Evolutionary conservation across 768 basidiomycete species (phyloP).

Genomic region (Lentinula edodes): DNA sequence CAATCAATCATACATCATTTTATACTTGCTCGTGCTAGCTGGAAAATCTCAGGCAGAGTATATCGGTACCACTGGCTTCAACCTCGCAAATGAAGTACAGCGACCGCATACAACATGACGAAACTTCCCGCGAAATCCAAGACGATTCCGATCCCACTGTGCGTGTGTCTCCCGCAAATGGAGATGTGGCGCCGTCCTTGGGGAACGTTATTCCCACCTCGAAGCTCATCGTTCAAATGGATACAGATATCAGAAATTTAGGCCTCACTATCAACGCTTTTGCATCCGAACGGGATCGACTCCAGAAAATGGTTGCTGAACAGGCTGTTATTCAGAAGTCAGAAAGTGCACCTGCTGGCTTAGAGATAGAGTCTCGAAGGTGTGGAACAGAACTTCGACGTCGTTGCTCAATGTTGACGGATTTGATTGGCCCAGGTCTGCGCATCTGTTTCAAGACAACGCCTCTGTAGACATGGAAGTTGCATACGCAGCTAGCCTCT

Average conservation of each 20-base stretch:
- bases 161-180: neutral
- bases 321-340: constrained; percentile 13
- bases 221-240: constrained; percentile 17
- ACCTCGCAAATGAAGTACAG: neutral
- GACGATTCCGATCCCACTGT: constrained; percentile 6
- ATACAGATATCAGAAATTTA: constrained; percentile 29
- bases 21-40: neutral
- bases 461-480: constrained; percentile 4
- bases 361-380: neutral
- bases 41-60: neutral
- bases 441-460: neutral
- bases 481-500: constrained; percentile 14
- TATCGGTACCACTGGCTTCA: neutral
- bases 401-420: neutral
- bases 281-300: constrained; percentile 26
- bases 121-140: neutral
- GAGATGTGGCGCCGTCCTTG: neutral
- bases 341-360: neutral
- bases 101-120: neutral
- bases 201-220: neutral
- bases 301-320: constrained; percentile 20
- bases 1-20: neutral
- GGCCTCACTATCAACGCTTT: constrained; percentile 30
- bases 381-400: neutral
- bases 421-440: neutral